Conservation (phyloP, 2,329 filamentous ascomycete species). For the Penicillium sp. region DNA sequence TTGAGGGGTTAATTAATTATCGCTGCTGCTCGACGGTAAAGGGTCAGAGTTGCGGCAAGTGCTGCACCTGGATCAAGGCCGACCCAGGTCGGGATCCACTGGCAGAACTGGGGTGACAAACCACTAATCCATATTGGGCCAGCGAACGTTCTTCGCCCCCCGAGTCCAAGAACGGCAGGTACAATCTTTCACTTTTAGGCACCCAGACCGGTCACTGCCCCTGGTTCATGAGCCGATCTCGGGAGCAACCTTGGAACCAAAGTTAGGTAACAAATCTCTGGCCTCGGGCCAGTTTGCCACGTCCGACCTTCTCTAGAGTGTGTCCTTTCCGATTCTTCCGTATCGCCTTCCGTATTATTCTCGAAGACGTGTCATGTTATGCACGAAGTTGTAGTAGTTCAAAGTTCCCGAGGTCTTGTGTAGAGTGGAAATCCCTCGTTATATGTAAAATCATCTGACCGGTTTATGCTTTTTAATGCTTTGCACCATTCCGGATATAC, state of each 20-base stretch:
- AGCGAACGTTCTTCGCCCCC: background rate
- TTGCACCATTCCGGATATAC: too few species aligned
- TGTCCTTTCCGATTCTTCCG: background rate
- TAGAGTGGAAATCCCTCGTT: background rate
- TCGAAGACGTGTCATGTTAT: background rate
- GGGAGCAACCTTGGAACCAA: background rate
- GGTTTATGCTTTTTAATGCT: too few species aligned
- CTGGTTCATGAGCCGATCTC: background rate
- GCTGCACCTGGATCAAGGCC: too few species aligned
- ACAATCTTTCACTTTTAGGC: background rate
- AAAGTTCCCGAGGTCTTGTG: background rate
- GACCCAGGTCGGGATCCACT: too few species aligned
- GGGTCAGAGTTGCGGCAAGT: too few species aligned
- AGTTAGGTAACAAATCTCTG: background rate
- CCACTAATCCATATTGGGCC: background rate
- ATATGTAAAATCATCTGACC: background rate
- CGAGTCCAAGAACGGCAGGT: background rate
- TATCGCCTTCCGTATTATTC: too few species aligned
- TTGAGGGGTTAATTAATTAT: too few species aligned
- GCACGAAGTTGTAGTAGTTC: background rate
- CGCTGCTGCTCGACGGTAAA: too few species aligned
- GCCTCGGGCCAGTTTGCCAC: background rate
- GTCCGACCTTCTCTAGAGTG: background rate
- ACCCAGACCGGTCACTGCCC: background rate
- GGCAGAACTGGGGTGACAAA: background rate